A percentile compares a stretch with the other conserved stretches of the same genome.
phyloP scores from a whole-genome alignment of 164 flowering plant species.

The Warburgia ugandensis region DNA sequence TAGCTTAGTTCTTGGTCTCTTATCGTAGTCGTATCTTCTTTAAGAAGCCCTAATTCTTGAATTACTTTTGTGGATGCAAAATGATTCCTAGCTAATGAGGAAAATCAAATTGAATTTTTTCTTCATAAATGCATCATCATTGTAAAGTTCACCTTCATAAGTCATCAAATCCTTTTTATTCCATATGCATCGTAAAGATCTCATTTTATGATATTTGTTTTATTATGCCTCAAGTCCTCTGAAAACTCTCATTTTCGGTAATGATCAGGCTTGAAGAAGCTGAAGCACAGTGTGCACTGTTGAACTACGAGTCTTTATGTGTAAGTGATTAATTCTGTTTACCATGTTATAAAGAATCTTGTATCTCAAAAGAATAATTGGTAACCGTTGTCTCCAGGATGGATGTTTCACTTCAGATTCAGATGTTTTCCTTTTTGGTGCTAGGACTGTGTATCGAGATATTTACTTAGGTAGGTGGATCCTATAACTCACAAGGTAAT shows the following conservation, averaged over 20 bases:
- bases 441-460: conserved; percentile 86
- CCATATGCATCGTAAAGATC: too few relatives aligned
- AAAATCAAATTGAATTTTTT: too few relatives aligned
- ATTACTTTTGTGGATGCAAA: too few relatives aligned
- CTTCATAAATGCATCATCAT: too few relatives aligned
- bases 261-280: conserved; percentile 79
- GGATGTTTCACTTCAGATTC: conserved; percentile 96
- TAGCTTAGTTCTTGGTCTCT: too few relatives aligned
- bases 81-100: too few relatives aligned
- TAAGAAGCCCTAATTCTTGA: too few relatives aligned
- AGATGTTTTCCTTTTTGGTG: conserved; percentile 92
- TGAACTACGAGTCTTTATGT: conserved; percentile 72
- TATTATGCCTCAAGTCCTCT: too few relatives aligned
- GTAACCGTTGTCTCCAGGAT: conserved; percentile 55
- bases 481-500: not conserved
- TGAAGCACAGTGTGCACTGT: conserved; percentile 91
- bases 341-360: not conserved
- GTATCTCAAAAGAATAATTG: not conserved
- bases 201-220: not conserved
- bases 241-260: not conserved
- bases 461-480: conserved; percentile 68
- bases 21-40: too few relatives aligned
- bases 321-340: conserved; percentile 35
- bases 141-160: too few relatives aligned
- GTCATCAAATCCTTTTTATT: too few relatives aligned